Base-by-base conservation (phyloP, 352 stramenopile species). In the Saprolegnia diclina region DNA sequence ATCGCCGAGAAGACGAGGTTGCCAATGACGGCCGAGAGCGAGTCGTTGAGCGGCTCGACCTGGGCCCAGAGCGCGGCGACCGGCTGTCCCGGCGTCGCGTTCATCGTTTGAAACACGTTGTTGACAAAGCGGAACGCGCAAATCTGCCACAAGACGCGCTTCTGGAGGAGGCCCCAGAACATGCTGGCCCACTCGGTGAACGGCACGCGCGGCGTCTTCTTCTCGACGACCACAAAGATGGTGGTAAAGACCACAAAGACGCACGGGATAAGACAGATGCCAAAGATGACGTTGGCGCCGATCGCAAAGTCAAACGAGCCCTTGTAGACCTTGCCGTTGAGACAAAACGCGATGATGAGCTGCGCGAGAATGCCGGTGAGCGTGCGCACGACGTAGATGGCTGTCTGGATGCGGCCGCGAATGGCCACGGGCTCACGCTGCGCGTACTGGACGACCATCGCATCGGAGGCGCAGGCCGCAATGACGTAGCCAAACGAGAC, bases 91-190 rank as follows among this genome's bases (percentile, higher is more conserved):
- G 81, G 75, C 54, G 78, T 85, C 29, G 73, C 78, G 5, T 79
- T 72, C 65, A 91, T 82, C 4, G 76, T 74, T 4, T 88, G 77
- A 10, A 80, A 81, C 45, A 90, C 61, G 61, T 87, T 88, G 74
- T 87, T 81, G 29, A 91, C 71, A 29, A 93, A 91, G 1, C 78
- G 76, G 65, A 89, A 91, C 24, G 76, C 70, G 2, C 78, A 79
- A 48, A 93, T 83, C 72, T 93, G 83, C 81, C 82, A 93, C 21
- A 79, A 88, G 46, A 77, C 79, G 13, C 80, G 79, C 10, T 83
- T 77, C 22, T 82, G 83, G 71, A 91, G 74, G 56, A 90, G 22
- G 14, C 14, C 24, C 56, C 56, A 64, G 40, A 64, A 64, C 18
- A 22, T 26, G 13, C 11, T n/a, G 14, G 35, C 22, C 35, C 40